Conservation (phyloP, 208 protist genomes). For the Acanthamoeba quina region DNA sequence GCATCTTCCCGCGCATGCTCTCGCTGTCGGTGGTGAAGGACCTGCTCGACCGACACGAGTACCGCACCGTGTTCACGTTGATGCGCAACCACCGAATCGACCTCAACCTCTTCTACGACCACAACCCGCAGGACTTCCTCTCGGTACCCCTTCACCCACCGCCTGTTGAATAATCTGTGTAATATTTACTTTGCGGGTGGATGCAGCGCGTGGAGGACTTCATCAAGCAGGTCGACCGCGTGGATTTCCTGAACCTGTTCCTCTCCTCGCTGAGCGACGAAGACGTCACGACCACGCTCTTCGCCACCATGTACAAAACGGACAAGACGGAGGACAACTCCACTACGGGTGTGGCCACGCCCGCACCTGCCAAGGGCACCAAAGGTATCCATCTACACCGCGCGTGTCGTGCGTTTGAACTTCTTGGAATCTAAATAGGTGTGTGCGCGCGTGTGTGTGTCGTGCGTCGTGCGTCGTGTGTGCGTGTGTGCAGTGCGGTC, state of each 20-base stretch:
- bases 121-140: conserved; percentile 82
- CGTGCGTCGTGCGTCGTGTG: no score
- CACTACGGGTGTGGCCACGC: background rate
- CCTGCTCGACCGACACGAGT: conserved; percentile 76
- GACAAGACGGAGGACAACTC: background rate
- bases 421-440: no score
- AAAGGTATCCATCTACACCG: background rate
- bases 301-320: conserved; percentile 71
- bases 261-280: conserved; percentile 78
- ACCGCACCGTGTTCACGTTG: conserved; percentile 71
- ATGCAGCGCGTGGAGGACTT: conserved; percentile 79
- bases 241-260: conserved; percentile 85
- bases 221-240: conserved; percentile 80
- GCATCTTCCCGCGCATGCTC: conserved; percentile 82
- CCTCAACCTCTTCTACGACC: conserved; percentile 86
- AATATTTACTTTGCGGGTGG: no score
- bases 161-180: no score
- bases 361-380: background rate
- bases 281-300: conserved; percentile 79
- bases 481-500: background rate
- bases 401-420: no score
- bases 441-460: no score
- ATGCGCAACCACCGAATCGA: conserved; percentile 86
- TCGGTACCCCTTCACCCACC: background rate
- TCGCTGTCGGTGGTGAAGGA: conserved; percentile 77